These are phyloP conservation scores for Termitomyces titanicus DNA, from an alignment of 768 basidiomycete species.

Conservation along the genomic window DNA sequence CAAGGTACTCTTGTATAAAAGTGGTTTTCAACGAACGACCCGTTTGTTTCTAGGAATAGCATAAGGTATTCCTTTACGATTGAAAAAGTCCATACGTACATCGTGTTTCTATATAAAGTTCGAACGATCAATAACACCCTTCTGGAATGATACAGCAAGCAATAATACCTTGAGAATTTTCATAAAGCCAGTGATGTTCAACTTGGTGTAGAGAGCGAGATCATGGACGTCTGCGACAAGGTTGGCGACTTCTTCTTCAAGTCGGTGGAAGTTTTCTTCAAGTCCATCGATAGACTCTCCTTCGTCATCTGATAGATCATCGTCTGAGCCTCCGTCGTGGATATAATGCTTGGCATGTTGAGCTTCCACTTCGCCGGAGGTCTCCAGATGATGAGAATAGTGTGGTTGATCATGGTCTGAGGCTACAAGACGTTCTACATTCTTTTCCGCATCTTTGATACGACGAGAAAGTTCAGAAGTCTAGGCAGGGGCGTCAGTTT, in stretches of 20 bases:
- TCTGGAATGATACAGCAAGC: background rate
- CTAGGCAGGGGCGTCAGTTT: constrained; percentile 30
- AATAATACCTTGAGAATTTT: constrained; percentile 85
- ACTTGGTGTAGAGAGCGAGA: constrained; percentile 87
- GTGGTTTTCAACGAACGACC: constrained; percentile 73
- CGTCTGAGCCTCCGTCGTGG: constrained; percentile 72
- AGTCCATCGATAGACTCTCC: constrained; percentile 67
- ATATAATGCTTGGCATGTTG: constrained; percentile 47
- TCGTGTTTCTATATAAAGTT: constrained; percentile 77
- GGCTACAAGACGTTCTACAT: constrained; percentile 74
- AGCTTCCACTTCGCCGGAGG: constrained; percentile 50
- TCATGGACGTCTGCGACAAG: constrained; percentile 93
- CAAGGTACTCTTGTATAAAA: constrained; percentile 89
- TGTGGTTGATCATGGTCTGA: constrained; percentile 35
- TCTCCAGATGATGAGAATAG: constrained; percentile 12
- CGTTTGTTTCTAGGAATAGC: constrained; percentile 80
- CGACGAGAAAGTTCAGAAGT: constrained; percentile 78
- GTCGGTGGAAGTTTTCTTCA: constrained; percentile 79
- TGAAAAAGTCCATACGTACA: constrained; percentile 33
- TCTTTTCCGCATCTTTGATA: constrained; percentile 78
- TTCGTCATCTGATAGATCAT: constrained; percentile 46
- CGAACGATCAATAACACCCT: background rate
- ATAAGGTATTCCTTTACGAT: background rate
- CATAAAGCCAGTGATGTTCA: constrained; percentile 98
- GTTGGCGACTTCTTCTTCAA: constrained; percentile 93